phyloP scores from a whole-genome alignment of 2,329 filamentous ascomycete genomes.

The Paraphaeosphaeria sporulosa region DNA sequence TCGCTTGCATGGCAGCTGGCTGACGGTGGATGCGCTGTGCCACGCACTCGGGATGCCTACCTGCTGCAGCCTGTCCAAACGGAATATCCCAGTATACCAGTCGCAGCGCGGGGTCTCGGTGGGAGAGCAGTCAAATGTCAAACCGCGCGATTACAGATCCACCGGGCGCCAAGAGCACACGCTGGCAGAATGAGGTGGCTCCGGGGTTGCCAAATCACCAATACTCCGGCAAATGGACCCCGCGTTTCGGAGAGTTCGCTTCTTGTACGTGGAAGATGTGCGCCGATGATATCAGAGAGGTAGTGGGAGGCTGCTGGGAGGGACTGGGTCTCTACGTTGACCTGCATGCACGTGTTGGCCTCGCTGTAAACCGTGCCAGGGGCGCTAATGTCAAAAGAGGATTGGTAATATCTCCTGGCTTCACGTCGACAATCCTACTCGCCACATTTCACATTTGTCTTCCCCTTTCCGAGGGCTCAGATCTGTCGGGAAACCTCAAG shows the following conservation, averaged over 20 bases:
- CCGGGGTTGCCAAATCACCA: constrained; percentile 33
- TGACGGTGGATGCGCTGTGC: constrained; percentile 30
- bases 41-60: constrained; percentile 15
- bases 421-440: constrained; percentile 16
- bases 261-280: constrained; percentile 15
- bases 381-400: constrained; percentile 43
- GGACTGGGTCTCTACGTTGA: constrained; percentile 33
- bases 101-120: constrained; percentile 23
- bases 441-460: constrained; percentile 12
- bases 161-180: constrained; percentile 45
- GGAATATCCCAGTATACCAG: constrained; percentile 13
- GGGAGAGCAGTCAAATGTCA: constrained; percentile 33
- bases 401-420: constrained; percentile 42
- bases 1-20: constrained; percentile 35
- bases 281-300: constrained; percentile 20
- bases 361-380: constrained; percentile 38
- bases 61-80: constrained; percentile 20
- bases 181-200: constrained; percentile 46
- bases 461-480: constrained; percentile 6
- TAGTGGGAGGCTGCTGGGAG: constrained; percentile 28
- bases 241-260: constrained; percentile 13
- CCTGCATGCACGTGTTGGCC: constrained; percentile 33
- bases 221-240: constrained; percentile 24
- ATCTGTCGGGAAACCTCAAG: not conserved
- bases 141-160: constrained; percentile 42